Evolutionary conservation across 2,329 filamentous ascomycete species (phyloP).

Genomic region (Trichoderma koningii): DNA sequence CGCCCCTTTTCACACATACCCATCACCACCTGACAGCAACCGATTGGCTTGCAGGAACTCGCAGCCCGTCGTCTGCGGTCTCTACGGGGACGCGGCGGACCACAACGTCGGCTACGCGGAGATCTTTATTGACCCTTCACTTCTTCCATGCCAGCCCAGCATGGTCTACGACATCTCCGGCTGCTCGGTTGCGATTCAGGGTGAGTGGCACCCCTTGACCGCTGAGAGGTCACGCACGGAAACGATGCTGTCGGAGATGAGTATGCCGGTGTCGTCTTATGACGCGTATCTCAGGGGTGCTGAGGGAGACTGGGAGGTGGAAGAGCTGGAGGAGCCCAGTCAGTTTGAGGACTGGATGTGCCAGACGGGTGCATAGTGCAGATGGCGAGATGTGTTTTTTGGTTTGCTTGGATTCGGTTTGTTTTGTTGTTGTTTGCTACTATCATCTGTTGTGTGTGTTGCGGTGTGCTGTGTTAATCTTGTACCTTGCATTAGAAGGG

Average conservation of each 20-base stretch:
- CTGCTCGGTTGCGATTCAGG: background rate
- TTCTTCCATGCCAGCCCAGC: constrained; percentile 14
- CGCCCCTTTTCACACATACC: background rate
- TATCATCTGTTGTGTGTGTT: no score
- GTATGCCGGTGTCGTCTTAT: constrained; percentile 29
- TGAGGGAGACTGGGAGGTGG: constrained; percentile 42
- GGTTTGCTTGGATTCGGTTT: background rate
- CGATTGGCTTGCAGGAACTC: background rate
- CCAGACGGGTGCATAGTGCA: background rate
- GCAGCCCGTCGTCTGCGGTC: background rate
- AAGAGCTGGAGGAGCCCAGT: constrained; percentile 38
- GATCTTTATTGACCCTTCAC: constrained; percentile 26
- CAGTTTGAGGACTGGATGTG: constrained; percentile 41
- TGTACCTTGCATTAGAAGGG: background rate
- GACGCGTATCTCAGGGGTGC: constrained; percentile 40
- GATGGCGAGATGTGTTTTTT: background rate
- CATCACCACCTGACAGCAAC: background rate
- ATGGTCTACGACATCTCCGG: background rate
- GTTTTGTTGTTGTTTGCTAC: no score
- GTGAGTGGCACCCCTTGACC: background rate
- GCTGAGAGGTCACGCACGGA: background rate
- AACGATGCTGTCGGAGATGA: constrained; percentile 28
- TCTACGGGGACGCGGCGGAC: background rate
- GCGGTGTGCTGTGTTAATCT: no score
- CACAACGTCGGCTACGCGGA: background rate